Evolutionary conservation across 805 yeast genomes (phyloP), one percentile per base, ranked within the genome.

Genomic region (Martiniozyma abietophila): DNA sequence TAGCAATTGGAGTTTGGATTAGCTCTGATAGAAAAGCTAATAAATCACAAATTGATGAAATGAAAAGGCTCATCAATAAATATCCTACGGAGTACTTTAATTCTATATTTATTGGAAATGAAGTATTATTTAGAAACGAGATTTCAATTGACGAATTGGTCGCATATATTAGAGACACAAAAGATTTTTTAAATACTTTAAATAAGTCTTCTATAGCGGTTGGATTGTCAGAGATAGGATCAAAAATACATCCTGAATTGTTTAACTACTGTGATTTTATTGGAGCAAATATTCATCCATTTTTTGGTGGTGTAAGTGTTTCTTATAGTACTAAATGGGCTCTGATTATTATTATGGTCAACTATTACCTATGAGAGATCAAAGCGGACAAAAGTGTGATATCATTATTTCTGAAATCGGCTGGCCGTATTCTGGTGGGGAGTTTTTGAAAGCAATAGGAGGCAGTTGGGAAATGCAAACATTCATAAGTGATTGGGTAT

Each of bases 401-500:
- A 44, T 75, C 5, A 57, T 67, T 4, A 61, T 79, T 2, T 62
- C 81, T 1, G 85, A 79, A 43, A 68, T 77, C 15, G 86, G 85
- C 0, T 79, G 86, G 88, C 88, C 86, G 0, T 71, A 64, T 27
- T 59, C 54, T 2, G 86, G 85, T 3, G 84, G 83, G 0, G 38
- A 25, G 1, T 64, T 59, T 36, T 49, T 57, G 27, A 50, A 54
- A 2, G 63, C 85, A 0, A 47, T 51, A 4, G 81, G 84, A 0
- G 69, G 69, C 2, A 41, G 48, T 3, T 35, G 44, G 6, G 63
- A 68, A 30, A 51, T 66, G 45, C 74, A 73, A 36, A 41, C 38
- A 5, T 76, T 79, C 39, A 40, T 77, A 36, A 53, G 65, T 31
- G 55, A 56, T 5, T 78, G 76, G 73, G 48, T 72, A 1, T 75